Evolutionary conservation across 495 filamentous ascomycete species (phyloP), one percentile per base, ranked within the genome.

Genomic region (Aspergillus campestris): DNA sequence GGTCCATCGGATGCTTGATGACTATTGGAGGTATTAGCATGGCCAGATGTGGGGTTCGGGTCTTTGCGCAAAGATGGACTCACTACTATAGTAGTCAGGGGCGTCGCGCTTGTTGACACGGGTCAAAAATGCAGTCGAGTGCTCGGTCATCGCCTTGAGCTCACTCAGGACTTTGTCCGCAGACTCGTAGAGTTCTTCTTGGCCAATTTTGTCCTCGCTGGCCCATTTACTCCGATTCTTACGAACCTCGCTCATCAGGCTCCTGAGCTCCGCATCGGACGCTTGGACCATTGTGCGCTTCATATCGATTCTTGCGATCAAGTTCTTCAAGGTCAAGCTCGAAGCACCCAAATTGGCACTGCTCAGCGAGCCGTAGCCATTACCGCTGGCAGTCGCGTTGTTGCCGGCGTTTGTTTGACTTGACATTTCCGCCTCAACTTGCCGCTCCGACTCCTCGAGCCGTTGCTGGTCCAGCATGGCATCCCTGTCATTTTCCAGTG

Each of bases 211-310:
- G 44, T 99, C 92, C 62, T 96, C 92, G 62, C 82, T 96, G 13
- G 92, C 92, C 92, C 92, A 99, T 64, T 99, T 99, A 62, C 91
- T 95, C 52, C 92, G 73, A 57, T 95, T 95, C 58, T 97, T 97
- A 43, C 92, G 80, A 8, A 97, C 92, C 58, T 99, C 94, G 55
- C 89, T 94, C 78, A 99, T 91, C 47, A 99, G 68, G 38, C 78
- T 85, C 42, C 94, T 79, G 34, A 99, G 75, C 54, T 99, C 91
- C 8, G 87, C 83, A 64, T 99, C 94, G 3, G 88, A 94, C 8
- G 94, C 89, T 48, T 78, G 74, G 13, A 99, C 91, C 67, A 83
- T 78, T 34, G 87, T 81, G 43, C 92, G 82, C 66, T 94, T 87
- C 55, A 84, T 77, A 69, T 99, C 92, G 56, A 99, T 97, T 48